Evolutionary conservation across 192 early-diverging fungal genomes (phyloP).

Genomic region (Pilaira anomala): DNA sequence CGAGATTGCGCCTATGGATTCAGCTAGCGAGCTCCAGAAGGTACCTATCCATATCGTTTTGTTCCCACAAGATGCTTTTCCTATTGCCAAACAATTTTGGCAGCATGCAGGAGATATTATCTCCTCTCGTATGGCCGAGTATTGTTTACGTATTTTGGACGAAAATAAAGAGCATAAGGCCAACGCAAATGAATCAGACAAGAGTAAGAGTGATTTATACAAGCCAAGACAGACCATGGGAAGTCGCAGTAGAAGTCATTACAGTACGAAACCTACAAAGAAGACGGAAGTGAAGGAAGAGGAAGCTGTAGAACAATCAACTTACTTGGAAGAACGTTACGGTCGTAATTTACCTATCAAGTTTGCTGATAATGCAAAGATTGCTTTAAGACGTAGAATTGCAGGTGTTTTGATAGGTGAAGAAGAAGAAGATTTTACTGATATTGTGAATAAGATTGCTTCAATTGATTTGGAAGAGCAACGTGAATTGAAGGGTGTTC

Average conservation of each 20-base stretch:
- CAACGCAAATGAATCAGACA: not conserved
- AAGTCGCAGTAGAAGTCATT: constrained; percentile 7
- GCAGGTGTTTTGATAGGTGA: constrained; percentile 63
- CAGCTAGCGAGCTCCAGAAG: constrained; percentile 42
- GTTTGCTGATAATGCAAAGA: constrained; percentile 72
- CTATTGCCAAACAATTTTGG: constrained; percentile 92
- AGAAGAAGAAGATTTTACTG: constrained; percentile 13
- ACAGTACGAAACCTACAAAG: constrained; percentile 1
- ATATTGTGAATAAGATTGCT: constrained; percentile 19
- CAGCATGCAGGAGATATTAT: constrained; percentile 92
- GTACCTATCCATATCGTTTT: constrained; percentile 63
- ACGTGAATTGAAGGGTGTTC: constrained; percentile 37
- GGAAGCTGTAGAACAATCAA: constrained; percentile 49
- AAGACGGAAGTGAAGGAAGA: constrained; percentile 28
- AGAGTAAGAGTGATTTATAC: constrained; percentile 23
- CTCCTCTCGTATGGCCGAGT: constrained; percentile 81
- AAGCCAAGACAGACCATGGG: constrained; percentile 13
- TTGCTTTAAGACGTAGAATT: constrained; percentile 74
- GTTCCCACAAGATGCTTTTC: constrained; percentile 65
- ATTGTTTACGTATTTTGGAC: constrained; percentile 71
- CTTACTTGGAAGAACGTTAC: constrained; percentile 91
- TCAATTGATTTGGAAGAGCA: constrained; percentile 43
- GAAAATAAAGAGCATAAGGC: constrained; percentile 39
- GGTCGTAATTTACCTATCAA: constrained; percentile 80
- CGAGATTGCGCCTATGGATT: constrained; percentile 42